Evolutionary conservation across 2,329 filamentous ascomycete genomes (phyloP).

Genomic region (Xylaria sp.): DNA sequence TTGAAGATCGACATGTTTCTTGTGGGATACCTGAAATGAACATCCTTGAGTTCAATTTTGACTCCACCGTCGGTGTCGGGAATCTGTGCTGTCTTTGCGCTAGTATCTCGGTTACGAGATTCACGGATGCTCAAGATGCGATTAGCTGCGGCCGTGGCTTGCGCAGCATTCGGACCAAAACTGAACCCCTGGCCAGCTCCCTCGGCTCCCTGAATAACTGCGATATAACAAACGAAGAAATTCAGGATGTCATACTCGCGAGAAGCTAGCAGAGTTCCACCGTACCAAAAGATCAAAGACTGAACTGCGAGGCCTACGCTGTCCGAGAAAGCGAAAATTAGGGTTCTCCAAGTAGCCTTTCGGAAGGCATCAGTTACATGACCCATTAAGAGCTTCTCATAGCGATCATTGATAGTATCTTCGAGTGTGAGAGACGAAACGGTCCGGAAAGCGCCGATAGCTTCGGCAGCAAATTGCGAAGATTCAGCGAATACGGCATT

Average conservation of each 20-base stretch:
- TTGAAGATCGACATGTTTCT: slow-evolving; percentile 67
- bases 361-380: slow-evolving; percentile 70
- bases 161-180: slow-evolving; percentile 72
- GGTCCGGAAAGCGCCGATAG: slow-evolving; percentile 78
- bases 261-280: slow-evolving; percentile 66
- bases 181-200: slow-evolving; percentile 74
- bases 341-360: slow-evolving; percentile 69
- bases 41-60: slow-evolving; percentile 65
- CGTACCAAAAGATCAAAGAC: slow-evolving; percentile 75
- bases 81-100: slow-evolving; percentile 52
- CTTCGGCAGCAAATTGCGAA: slow-evolving; percentile 79
- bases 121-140: slow-evolving; percentile 66
- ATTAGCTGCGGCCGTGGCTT: slow-evolving; percentile 68
- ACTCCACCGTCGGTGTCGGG: slow-evolving; percentile 62
- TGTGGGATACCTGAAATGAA: slow-evolving; percentile 71
- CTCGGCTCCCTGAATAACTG: slow-evolving; percentile 75
- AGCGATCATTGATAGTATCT: slow-evolving; percentile 70
- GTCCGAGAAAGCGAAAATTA: slow-evolving; percentile 76
- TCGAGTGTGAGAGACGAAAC: slow-evolving; percentile 78
- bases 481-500: slow-evolving; percentile 75
- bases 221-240: slow-evolving; percentile 71
- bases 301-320: slow-evolving; percentile 71
- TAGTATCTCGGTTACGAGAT: slow-evolving; percentile 52
- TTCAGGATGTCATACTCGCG: slow-evolving; percentile 59
- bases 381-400: slow-evolving; percentile 65